Evolutionary conservation across 306 rosid species (phyloP).

Genomic region (Comarum palustre): DNA sequence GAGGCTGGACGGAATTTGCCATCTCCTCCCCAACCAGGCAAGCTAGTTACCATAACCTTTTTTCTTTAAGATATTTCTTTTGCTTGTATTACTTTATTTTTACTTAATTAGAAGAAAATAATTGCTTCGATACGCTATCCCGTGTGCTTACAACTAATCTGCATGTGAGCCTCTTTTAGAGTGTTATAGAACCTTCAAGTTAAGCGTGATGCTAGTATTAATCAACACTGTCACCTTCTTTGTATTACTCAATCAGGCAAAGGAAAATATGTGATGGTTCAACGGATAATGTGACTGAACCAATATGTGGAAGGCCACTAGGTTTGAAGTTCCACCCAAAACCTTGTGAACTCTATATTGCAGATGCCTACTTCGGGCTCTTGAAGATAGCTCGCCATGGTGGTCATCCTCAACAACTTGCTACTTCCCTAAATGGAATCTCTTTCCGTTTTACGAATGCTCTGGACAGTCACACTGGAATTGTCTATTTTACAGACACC

Average conservation of each 20-base stretch:
- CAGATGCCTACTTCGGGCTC: slow-evolving; percentile 60
- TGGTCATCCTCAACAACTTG: slow-evolving; percentile 35
- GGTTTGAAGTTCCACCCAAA: slow-evolving; percentile 36
- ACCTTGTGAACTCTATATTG: slow-evolving; percentile 37
- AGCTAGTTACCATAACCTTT: neutral
- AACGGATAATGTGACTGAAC: slow-evolving; percentile 25
- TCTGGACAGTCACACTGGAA: slow-evolving; percentile 42
- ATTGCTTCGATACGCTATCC: too few species aligned
- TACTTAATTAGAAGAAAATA: too few species aligned
- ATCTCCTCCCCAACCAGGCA: slow-evolving; percentile 46
- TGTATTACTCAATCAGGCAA: slow-evolving; percentile 22
- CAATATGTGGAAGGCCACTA: slow-evolving; percentile 59
- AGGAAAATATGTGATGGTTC: slow-evolving; percentile 44
- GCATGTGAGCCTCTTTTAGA: too few species aligned
- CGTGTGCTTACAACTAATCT: too few species aligned
- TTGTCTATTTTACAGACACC: slow-evolving; percentile 54
- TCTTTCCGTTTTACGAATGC: slow-evolving; percentile 52
- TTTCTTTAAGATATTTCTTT: too few species aligned
- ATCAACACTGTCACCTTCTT: too few species aligned
- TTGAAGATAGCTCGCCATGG: slow-evolving; percentile 35
- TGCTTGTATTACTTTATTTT: too few species aligned
- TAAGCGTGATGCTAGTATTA: too few species aligned
- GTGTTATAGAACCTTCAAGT: too few species aligned
- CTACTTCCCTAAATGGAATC: slow-evolving; percentile 38
- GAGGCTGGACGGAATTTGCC: slow-evolving; percentile 47